phyloP scores from a whole-genome alignment of 2,329 filamentous ascomycete genomes.

The Fusarium musae region DNA sequence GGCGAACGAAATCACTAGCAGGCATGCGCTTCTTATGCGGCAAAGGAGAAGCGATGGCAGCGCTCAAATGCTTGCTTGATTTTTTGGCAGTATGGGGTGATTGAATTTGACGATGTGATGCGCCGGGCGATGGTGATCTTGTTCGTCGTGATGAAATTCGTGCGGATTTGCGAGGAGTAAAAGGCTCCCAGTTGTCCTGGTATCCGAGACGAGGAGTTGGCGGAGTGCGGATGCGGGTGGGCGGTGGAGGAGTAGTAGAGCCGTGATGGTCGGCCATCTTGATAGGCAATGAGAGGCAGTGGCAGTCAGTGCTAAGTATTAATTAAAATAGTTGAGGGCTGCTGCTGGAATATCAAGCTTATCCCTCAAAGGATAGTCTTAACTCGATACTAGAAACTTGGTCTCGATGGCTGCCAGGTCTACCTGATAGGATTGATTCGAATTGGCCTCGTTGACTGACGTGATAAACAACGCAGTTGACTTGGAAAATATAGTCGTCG shows the following conservation, averaged over 20 bases:
- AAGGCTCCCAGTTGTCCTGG: conserved; percentile 77
- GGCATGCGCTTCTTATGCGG: conserved; percentile 63
- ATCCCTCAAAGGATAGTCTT: conserved; percentile 11
- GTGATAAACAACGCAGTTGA: conserved; percentile 29
- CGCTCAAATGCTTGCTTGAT: conserved; percentile 40
- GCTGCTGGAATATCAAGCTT: conserved; percentile 10
- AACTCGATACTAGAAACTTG: conserved; percentile 27
- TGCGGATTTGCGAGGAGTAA: conserved; percentile 75
- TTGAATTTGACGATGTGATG: conserved; percentile 49
- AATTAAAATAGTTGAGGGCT: neutral
- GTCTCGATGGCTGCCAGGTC: conserved; percentile 38
- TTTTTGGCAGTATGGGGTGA: conserved; percentile 51
- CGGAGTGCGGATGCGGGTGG: conserved; percentile 70
- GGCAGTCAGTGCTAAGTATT: conserved; percentile 17
- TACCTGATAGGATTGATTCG: conserved; percentile 22
- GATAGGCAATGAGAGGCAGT: conserved; percentile 8
- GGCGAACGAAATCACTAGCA: conserved; percentile 59
- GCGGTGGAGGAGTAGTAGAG: conserved; percentile 70
- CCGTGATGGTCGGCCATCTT: conserved; percentile 45
- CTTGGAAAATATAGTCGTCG: conserved; percentile 9
- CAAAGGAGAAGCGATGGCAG: conserved; percentile 55
- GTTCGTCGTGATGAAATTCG: conserved; percentile 69
- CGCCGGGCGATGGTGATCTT: conserved; percentile 66
- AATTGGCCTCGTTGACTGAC: conserved; percentile 28
- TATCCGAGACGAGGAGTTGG: conserved; percentile 75